phyloP scores from a whole-genome alignment of 495 filamentous ascomycete species.

The Letharia lupina region DNA sequence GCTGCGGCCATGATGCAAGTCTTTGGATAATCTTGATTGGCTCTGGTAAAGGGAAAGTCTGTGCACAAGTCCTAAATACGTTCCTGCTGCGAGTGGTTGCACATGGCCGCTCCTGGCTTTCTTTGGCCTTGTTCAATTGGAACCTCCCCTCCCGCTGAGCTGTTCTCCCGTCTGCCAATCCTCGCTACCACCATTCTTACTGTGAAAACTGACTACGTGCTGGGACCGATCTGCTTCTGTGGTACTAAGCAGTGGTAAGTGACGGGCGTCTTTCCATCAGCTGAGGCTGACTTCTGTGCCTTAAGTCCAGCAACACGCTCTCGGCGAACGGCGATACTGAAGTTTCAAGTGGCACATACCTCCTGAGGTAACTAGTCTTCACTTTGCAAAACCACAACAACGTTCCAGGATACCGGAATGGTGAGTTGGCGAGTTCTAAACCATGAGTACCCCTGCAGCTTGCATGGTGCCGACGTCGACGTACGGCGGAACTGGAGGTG shows the following conservation, averaged over 20 bases:
- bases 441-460: neutral
- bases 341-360: neutral
- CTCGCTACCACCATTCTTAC: neutral
- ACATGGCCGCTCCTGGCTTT: neutral
- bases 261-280: conserved; percentile 8
- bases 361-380: neutral
- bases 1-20: neutral
- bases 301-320: neutral
- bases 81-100: neutral
- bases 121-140: neutral
- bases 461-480: neutral
- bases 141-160: neutral
- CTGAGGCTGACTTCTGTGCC: conserved; percentile 10
- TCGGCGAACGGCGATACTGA: neutral
- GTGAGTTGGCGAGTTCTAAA: neutral
- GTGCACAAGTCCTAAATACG: neutral
- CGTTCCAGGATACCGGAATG: neutral
- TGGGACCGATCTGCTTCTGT: neutral
- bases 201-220: neutral
- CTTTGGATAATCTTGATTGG: neutral
- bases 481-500: neutral
- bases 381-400: neutral
- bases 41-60: neutral
- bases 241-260: neutral
- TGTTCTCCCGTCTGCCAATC: neutral